These are phyloP conservation scores for Sicyos baderoa DNA, from an alignment of 306 rosid genomes.

Conservation along the genomic window DNA sequence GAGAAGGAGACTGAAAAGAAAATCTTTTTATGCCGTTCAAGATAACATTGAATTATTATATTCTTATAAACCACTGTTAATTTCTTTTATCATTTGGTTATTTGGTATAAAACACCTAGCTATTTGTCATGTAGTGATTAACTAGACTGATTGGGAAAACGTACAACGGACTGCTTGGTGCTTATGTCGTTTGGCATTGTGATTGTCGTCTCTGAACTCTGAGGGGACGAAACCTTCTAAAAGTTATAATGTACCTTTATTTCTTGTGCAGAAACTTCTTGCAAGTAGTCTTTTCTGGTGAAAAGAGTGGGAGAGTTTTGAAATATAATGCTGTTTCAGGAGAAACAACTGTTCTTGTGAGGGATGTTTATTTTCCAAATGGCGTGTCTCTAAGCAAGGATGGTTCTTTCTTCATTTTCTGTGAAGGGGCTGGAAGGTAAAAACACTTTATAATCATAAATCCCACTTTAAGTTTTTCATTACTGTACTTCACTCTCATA, in stretches of 20 bases:
- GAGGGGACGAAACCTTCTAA: too few relatives aligned
- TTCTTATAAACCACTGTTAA: background rate
- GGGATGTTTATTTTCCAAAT: constrained; percentile 72
- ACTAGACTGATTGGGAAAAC: background rate
- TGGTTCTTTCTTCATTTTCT: constrained; percentile 66
- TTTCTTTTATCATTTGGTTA: background rate
- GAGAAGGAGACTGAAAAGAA: background rate
- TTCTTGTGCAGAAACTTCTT: constrained; percentile 60
- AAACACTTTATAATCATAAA: too few relatives aligned
- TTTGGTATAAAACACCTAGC: background rate
- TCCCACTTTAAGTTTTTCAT: background rate
- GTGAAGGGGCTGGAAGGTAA: constrained; percentile 83
- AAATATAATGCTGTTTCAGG: constrained; percentile 59
- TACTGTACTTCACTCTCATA: background rate
- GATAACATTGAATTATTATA: background rate
- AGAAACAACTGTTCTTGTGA: constrained; percentile 73
- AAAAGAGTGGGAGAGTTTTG: constrained; percentile 65
- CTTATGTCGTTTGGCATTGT: background rate
- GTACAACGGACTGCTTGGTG: background rate
- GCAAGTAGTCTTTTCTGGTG: constrained; percentile 67
- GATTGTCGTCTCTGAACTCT: background rate
- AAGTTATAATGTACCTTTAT: too few relatives aligned
- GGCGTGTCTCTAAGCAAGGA: constrained; percentile 91
- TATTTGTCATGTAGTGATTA: background rate
- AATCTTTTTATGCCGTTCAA: background rate